Base-by-base conservation (phyloP, 371 early-diverging fungal species). In the Mortierella sp. region DNA sequence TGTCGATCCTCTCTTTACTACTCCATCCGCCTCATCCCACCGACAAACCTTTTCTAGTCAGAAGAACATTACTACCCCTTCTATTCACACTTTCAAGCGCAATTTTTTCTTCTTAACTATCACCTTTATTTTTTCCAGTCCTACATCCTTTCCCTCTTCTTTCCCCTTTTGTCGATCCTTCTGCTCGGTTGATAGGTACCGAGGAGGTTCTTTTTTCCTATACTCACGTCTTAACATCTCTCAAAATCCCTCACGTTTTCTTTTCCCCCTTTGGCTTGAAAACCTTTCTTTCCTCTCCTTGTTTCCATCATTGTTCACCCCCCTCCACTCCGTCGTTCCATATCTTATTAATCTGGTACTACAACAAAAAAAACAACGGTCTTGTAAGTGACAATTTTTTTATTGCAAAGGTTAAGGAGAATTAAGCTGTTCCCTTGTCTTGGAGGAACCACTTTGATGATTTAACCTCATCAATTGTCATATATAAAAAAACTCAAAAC, bases 151-250 rank as follows among this genome's bases (percentile, higher is more conserved):
- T 61, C 9, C 31, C 2, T 31, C 35, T 26, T 23, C 32, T 32
- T 35, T 19, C 42, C 22, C 34, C 42, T 29, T 64, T 51, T 47
- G 62, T 64, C 69, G 69, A 61, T 64, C 60, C 12, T 22, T 59
- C 54, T 59, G 15, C 56, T 32, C 55, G 32, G 56, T 26, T 23
- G 40, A 31, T 31, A 59, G 29, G 54, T 40, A 61, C 64, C 70
- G 70, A 69, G 70, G 49, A 69, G 70, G 29, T 56, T 45, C n/a
- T n/a, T n/a, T 26, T 26, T 28, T 63, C 62, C 22, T 37, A 34
- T 65, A 47, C 55, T 54, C 64, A n/a, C n/a, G n/a, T n/a, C n/a
- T n/a, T 67, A 34, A 59, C 68, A 63, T 63, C 13, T n/a, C 10
- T 17, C 26, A 37, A 22, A 34, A 23, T 64, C 34, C 61, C 42